phyloP scores from a whole-genome alignment of 805 yeast genomes.

The Suhomyces prunicola region DNA sequence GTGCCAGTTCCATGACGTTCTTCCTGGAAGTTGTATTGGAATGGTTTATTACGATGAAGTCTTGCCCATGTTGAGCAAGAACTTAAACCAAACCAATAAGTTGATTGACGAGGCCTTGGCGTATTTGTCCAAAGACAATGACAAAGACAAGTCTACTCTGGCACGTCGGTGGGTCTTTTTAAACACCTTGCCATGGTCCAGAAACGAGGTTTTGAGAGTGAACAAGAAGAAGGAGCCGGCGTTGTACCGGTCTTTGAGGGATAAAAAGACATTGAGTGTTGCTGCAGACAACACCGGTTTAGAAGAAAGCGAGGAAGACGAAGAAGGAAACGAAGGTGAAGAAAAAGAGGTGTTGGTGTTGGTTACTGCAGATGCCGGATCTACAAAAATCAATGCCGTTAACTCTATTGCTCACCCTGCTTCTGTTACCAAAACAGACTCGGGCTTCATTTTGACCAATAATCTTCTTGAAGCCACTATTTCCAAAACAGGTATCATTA shows the following conservation, averaged over 20 bases:
- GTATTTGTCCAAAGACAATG: not conserved
- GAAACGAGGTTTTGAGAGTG: constrained; percentile 46
- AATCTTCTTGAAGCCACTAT: constrained; percentile 57
- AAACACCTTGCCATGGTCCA: constrained; percentile 66
- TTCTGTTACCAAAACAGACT: constrained; percentile 38
- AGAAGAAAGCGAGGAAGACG: not conserved
- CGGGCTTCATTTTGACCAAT: constrained; percentile 56
- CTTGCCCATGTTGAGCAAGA: constrained; percentile 65
- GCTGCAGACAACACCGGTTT: not conserved
- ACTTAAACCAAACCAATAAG: constrained; percentile 49
- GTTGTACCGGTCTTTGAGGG: constrained; percentile 13
- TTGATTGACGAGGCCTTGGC: constrained; percentile 51
- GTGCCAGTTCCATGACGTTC: constrained; percentile 96
- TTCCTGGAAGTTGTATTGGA: constrained; percentile 95
- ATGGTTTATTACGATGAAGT: constrained; percentile 85
- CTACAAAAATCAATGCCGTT: constrained; percentile 12
- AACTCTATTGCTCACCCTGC: constrained; percentile 43
- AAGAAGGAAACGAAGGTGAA: not conserved
- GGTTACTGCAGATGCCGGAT: constrained; percentile 17
- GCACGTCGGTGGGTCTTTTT: constrained; percentile 23
- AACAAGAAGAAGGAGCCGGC: constrained; percentile 22
- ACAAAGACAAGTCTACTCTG: not conserved
- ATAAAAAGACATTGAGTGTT: not conserved
- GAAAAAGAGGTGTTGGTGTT: constrained; percentile 15
- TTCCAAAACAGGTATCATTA: constrained; percentile 50